These are phyloP conservation scores for Melaleuca alternifolia DNA, from an alignment of 345 rosid species.

Conservation along the genomic window DNA sequence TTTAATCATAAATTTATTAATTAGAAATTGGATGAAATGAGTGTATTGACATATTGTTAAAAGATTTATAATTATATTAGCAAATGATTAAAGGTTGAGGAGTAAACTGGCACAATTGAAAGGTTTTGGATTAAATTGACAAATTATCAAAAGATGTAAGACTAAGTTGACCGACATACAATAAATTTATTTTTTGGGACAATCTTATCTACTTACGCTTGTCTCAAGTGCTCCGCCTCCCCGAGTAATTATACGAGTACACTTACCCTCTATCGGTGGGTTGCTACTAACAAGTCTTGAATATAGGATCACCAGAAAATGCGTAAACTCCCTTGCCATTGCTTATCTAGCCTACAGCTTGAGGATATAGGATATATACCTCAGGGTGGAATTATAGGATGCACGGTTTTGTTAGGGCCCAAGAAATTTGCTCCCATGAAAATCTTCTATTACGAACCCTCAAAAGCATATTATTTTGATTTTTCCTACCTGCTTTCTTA, in stretches of 20 bases:
- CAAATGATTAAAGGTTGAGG: too few species aligned
- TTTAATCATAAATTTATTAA: too few species aligned
- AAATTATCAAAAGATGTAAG: too few species aligned
- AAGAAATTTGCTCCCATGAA: rapidly evolving
- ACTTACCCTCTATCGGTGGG: background rate
- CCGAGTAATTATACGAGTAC: background rate
- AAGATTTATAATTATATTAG: too few species aligned
- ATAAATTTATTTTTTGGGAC: too few species aligned
- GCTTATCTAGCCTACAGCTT: background rate
- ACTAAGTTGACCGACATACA: too few species aligned
- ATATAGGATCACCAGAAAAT: background rate
- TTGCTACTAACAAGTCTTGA: background rate
- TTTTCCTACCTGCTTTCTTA: background rate
- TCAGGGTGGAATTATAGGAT: rapidly evolving
- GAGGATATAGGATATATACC: background rate
- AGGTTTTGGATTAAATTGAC: too few species aligned
- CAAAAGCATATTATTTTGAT: background rate
- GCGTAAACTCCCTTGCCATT: background rate
- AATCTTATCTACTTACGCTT: too few species aligned
- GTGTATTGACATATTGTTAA: too few species aligned
- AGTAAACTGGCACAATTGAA: too few species aligned
- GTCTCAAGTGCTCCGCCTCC: background rate
- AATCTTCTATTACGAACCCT: background rate
- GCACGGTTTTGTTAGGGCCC: background rate
- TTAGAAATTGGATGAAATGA: too few species aligned